These are phyloP conservation scores for Croton setiger DNA, from an alignment of 441 rosid genomes.

Conservation along the genomic window DNA sequence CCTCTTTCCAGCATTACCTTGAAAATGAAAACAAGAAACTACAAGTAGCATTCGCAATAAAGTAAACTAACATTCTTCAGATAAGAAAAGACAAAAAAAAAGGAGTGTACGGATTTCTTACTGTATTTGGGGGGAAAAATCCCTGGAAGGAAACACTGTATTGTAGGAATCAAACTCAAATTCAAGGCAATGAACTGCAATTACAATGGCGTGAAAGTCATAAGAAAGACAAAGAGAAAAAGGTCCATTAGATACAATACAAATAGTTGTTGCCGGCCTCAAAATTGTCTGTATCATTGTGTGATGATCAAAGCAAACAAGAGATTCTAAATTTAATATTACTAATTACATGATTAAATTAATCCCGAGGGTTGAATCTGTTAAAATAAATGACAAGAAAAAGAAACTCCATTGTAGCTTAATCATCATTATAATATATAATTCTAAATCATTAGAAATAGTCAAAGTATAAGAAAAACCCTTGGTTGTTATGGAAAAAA, in stretches of 20 bases:
- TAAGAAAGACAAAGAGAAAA: slow-evolving; percentile 12
- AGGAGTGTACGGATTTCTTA: not conserved
- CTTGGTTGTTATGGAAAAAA: too few species aligned
- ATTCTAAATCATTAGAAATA: too few species aligned
- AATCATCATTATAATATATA: not conserved
- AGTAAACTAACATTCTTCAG: not conserved
- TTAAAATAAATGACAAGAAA: slow-evolving; percentile 12
- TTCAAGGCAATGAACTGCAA: not conserved
- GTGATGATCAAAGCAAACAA: slow-evolving; percentile 35
- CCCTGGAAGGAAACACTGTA: not conserved
- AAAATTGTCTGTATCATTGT: slow-evolving; percentile 3
- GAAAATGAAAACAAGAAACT: too few species aligned
- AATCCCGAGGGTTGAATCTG: not conserved
- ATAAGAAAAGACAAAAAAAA: not conserved
- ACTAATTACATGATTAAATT: not conserved
- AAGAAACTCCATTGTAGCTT: not conserved
- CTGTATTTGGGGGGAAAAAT: not conserved
- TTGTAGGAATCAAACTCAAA: not conserved
- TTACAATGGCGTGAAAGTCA: slow-evolving; percentile 8
- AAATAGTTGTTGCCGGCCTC: slow-evolving; percentile 35
- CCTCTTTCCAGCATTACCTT: too few species aligned
- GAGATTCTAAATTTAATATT: slow-evolving; percentile 16
- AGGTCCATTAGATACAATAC: slow-evolving; percentile 20
- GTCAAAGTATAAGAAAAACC: too few species aligned
- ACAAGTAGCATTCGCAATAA: not conserved